phyloP scores from a whole-genome alignment of 768 basidiomycete genomes.

The Sarcodon sp. region DNA sequence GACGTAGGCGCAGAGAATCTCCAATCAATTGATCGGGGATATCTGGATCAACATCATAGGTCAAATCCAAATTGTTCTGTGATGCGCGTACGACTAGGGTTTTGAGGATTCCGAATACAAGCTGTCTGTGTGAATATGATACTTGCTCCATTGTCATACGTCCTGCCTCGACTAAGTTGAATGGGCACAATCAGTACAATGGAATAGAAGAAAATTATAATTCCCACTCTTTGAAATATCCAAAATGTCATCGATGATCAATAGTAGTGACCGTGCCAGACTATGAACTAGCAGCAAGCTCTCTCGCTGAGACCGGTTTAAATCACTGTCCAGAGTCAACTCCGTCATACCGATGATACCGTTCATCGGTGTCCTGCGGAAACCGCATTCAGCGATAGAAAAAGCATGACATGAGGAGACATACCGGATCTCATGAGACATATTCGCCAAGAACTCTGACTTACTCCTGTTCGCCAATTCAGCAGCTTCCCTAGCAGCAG shows the following conservation, averaged over 20 bases:
- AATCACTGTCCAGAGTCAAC: conserved; percentile 89
- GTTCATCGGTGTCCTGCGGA: conserved; percentile 92
- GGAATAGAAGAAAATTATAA: background rate
- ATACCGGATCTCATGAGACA: conserved; percentile 92
- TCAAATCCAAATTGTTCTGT: conserved; percentile 91
- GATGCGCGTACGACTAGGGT: conserved; percentile 96
- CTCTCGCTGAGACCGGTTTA: conserved; percentile 90
- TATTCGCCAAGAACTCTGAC: conserved; percentile 97
- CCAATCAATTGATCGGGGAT: conserved; percentile 97
- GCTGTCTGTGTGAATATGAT: conserved; percentile 95
- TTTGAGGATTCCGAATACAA: conserved; percentile 95
- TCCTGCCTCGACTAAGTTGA: conserved; percentile 78
- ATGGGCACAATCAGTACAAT: background rate
- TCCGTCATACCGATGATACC: conserved; percentile 99
- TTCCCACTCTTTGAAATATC: conserved; percentile 97
- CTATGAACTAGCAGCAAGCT: conserved; percentile 93
- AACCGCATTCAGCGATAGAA: conserved; percentile 3
- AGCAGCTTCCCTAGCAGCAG: conserved; percentile 91
- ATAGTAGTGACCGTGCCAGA: conserved; percentile 79
- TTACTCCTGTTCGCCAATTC: conserved; percentile 97
- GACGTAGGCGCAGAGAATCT: conserved; percentile 86
- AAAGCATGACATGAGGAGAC: conserved; percentile 14
- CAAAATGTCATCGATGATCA: conserved; percentile 98
- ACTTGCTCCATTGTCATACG: conserved; percentile 99
- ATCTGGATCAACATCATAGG: conserved; percentile 89